Base-by-base conservation (phyloP, 1,284 basidiomycete genomes). In the Rhodotorula sp. region DNA sequence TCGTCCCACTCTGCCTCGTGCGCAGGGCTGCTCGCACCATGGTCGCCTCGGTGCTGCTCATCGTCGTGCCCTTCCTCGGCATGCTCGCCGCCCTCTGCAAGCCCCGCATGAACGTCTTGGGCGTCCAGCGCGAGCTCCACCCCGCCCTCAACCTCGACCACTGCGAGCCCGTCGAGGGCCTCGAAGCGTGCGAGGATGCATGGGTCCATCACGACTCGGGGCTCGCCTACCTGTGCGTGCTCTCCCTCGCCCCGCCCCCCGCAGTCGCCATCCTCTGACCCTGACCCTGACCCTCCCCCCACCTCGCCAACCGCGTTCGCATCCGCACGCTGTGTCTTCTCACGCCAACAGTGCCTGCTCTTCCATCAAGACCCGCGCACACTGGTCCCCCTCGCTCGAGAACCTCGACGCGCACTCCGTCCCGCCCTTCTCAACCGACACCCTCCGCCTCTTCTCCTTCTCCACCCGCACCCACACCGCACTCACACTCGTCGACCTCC, bases 361-460 rank as follows among this genome's bases (percentile, higher is more conserved):
- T 3, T 85, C 84, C 1, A 85, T 83, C 4, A 78, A 79, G 3
- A 84, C 82, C 39, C 85, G 89, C 27, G 66, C 79, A 3, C 81
- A 84, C 58, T 91, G 90, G 89, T 81, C 83, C 0, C 90, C 90
- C 4, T 77, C 84, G 3, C 57, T 84, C 0, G 71, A 71, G 5
- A 81, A 81, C 54, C 79, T 88, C 34, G 59, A 75, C 36, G 68
- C 68, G 21, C 39, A 46, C 27, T 83, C 80, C 1, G 53, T 73
- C 15, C 68, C 71, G 3, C 8, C 27, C 3, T 44, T 57, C 19
- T 78, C 83, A 34, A 77, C 79, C 34, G 88, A 90, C 80, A 88
- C 88, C 78, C 82, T 91, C 70, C 88, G 88, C 25, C 85, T 85
- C 1, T 89, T 88, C 78, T 84, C 88, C 60, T 71, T 75, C 50